phyloP scores from a whole-genome alignment of 164 flowering plant genomes.

The Nymphaea colorata region DNA sequence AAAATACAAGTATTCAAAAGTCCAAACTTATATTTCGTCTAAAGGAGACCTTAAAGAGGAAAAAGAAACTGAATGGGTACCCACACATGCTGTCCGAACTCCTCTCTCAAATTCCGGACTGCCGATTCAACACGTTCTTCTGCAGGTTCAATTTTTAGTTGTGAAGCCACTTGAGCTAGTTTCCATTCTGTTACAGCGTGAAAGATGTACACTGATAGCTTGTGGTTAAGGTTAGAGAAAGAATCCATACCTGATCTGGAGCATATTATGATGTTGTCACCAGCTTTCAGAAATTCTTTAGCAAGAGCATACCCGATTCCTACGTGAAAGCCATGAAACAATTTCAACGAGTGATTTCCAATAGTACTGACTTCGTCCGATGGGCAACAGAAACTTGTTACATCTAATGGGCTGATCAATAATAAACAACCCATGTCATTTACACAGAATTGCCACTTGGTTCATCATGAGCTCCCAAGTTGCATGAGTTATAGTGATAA shows the following conservation, averaged over 20 bases:
- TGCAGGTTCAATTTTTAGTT: slow-evolving; percentile 14
- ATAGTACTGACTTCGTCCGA: neutral
- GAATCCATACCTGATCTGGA: neutral
- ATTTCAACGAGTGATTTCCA: neutral
- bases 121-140: slow-evolving; percentile 68
- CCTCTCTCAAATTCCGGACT: slow-evolving; percentile 41
- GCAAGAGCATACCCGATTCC: slow-evolving; percentile 93
- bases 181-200: neutral
- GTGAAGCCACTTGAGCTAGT: neutral
- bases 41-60: neutral
- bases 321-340: slow-evolving; percentile 13
- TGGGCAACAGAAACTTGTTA: neutral
- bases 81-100: slow-evolving; percentile 94
- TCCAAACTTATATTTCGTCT: neutral
- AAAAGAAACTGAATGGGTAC: slow-evolving; percentile 42
- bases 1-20: neutral
- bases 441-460: neutral
- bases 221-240: neutral
- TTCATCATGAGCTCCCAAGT: neutral
- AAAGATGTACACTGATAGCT: neutral
- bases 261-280: slow-evolving; percentile 54
- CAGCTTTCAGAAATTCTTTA: slow-evolving; percentile 71
- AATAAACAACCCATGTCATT: neutral
- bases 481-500: neutral
- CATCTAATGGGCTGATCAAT: neutral